Conservation (phyloP, 768 basidiomycete species). For the Leucocoprinus birnbaumii region DNA sequence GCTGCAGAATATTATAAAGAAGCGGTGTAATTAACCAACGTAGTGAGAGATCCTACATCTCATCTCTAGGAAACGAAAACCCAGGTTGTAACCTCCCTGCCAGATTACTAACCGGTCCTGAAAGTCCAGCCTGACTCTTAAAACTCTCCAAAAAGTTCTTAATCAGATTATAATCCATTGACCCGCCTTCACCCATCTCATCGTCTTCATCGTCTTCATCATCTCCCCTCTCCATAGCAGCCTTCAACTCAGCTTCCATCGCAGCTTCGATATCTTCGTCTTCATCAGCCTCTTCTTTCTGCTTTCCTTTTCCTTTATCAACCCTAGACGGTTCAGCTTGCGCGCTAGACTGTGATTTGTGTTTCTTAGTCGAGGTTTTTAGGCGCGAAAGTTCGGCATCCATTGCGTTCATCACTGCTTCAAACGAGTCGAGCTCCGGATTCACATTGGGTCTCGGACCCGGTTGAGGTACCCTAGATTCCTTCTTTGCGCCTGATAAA, state of each 20-base stretch:
- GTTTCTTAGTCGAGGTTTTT: conserved; percentile 26
- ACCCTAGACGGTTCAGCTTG: background rate
- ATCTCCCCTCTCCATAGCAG: conserved; percentile 50
- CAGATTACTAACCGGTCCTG: conserved; percentile 90
- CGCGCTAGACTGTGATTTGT: background rate
- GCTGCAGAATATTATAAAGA: no score
- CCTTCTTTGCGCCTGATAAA: background rate
- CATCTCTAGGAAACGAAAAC: conserved; percentile 74
- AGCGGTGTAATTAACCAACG: no score
- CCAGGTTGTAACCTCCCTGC: conserved; percentile 80
- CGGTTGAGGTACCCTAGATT: conserved; percentile 19
- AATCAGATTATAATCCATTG: conserved; percentile 85
- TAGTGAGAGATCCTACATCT: conserved; percentile 24
- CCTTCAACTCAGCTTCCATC: conserved; percentile 86
- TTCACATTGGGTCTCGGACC: conserved; percentile 47
- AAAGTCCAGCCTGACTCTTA: conserved; percentile 84
- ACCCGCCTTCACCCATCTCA: conserved; percentile 35
- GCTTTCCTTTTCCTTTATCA: conserved; percentile 40
- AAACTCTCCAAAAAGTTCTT: conserved; percentile 98
- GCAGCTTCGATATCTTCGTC: conserved; percentile 67
- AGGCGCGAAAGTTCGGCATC: conserved; percentile 70
- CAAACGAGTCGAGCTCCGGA: conserved; percentile 85
- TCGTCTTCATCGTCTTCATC: conserved; percentile 42
- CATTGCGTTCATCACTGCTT: conserved; percentile 95
- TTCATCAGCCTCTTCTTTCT: conserved; percentile 37